Conservation (phyloP, 2,329 filamentous ascomycete species). For the Dothideomycetidae sp. region DNA sequence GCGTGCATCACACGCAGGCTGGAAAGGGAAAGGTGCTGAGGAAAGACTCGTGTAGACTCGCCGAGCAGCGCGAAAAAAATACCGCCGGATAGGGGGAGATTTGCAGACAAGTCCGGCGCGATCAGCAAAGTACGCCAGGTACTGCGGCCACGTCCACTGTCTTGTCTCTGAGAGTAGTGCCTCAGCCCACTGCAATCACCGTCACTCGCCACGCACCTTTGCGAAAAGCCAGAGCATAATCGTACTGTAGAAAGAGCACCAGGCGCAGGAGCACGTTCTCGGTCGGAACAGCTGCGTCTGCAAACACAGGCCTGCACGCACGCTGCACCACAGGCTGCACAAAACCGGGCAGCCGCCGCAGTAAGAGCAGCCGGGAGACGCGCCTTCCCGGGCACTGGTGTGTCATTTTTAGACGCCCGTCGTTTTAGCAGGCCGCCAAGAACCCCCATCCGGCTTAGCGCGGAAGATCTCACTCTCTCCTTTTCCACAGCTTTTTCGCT, state of each 20-base stretch:
- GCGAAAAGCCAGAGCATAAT: too few species aligned
- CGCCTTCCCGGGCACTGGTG: constrained; percentile 13
- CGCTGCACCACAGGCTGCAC: not conserved
- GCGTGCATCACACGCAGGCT: not conserved
- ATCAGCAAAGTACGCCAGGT: too few species aligned
- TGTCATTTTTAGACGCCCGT: constrained; percentile 11
- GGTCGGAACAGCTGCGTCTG: too few species aligned
- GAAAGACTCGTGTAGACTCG: too few species aligned
- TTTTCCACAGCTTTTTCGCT: not conserved
- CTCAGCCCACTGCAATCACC: not conserved
- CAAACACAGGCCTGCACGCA: not conserved
- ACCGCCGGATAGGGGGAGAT: not conserved
- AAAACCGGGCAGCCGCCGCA: not conserved
- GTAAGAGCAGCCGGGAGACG: constrained; percentile 8
- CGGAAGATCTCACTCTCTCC: constrained; percentile 9
- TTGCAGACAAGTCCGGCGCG: not conserved
- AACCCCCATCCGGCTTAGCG: constrained; percentile 7
- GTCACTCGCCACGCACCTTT: not conserved
- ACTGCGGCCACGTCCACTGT: too few species aligned
- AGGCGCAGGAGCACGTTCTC: too few species aligned
- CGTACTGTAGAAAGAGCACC: too few species aligned
- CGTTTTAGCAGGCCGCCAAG: constrained; percentile 7
- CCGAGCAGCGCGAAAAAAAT: not conserved
- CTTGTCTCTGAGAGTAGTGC: too few species aligned
- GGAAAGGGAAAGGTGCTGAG: not conserved